Conservation (phyloP, 2,329 filamentous ascomycete genomes). For the Neofusicoccum sp. region DNA sequence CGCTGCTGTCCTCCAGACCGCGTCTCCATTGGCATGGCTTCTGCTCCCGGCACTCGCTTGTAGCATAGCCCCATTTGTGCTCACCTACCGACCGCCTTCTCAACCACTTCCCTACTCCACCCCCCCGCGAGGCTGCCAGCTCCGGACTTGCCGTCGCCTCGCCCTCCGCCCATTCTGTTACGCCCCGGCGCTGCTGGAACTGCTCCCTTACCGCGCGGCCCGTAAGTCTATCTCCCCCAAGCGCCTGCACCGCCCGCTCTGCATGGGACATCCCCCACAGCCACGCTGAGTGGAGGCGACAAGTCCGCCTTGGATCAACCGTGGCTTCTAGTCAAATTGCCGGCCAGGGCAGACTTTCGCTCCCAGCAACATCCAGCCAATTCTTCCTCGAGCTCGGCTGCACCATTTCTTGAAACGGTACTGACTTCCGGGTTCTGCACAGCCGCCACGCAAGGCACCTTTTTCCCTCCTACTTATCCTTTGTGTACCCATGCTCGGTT, state of each 20-base stretch:
- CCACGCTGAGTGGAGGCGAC: not conserved
- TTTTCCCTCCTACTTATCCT: conserved; percentile 10
- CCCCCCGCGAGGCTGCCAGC: not conserved
- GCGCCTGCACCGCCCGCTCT: conserved; percentile 3
- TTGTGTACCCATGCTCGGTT: conserved; percentile 16
- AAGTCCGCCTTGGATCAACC: conserved; percentile 12
- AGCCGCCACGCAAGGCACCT: conserved; percentile 1
- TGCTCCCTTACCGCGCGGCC: not conserved
- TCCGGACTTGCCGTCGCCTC: not conserved
- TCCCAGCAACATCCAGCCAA: not conserved
- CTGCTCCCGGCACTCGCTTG: not conserved
- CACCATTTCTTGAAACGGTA: not conserved
- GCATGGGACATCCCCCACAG: not conserved
- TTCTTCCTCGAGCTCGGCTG: not conserved
- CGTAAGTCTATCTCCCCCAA: conserved; percentile 2
- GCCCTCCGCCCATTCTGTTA: not conserved
- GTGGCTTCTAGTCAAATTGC: not conserved
- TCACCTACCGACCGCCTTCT: conserved; percentile 5
- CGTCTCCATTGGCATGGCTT: conserved; percentile 13
- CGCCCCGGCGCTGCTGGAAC: not conserved
- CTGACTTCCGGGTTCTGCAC: conserved; percentile 9
- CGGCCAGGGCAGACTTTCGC: not conserved
- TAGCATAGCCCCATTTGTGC: conserved; percentile 15
- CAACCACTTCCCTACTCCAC: not conserved
- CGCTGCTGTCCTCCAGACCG: not conserved